Evolutionary conservation across 2,329 filamentous ascomycete genomes (phyloP), one percentile per base, ranked within the genome.

Genomic region (Ophiostoma angusticollis): DNA sequence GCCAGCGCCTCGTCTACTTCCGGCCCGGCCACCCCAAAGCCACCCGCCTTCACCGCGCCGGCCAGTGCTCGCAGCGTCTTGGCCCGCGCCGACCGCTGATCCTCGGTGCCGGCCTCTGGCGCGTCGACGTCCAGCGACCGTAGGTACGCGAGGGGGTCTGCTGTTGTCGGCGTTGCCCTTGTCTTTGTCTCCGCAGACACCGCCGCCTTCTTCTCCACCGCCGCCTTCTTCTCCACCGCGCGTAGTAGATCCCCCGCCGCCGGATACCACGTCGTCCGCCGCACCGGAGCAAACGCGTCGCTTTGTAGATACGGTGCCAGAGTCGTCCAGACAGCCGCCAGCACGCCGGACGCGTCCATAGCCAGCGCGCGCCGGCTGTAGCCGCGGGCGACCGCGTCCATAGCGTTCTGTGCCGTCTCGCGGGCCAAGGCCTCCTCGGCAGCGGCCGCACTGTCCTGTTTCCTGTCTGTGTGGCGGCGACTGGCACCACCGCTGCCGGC

Each of bases 231-330:
- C n/a, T n/a, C n/a, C n/a, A n/a, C n/a, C n/a, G n/a, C n/a, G n/a
- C n/a, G n/a, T n/a, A 75, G 58, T 12, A 75, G 41, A 11, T 72
- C 68, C 12, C 49, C 48, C 0, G 65, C 63, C 25, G 62, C 62
- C 19, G 59, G 60, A 48, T 74, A 76, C 67, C 72, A 74, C 2
- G 64, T 58, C 28, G 66, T 62, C 14, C 66, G 59, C 31, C 68
- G 63, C 40, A 72, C 61, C 1, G 51, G 48, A 8, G 55, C 58
- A 31, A 67, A 67, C 28, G 58, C 57, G 0, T 52, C 31, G 39
- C 53, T 57, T 3, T 48, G 43, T 0, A 72, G 51, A 34, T 61
- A 68, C 12, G 58, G 63, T 42, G 50, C 54, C 37, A 74, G 51
- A 0, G 52, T 55, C 3, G 52, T 49, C 22, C 63, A 52, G 19